Evolutionary conservation across 2,329 filamentous ascomycete species (phyloP).

Genomic region (Fusarium pseudocircinatum): DNA sequence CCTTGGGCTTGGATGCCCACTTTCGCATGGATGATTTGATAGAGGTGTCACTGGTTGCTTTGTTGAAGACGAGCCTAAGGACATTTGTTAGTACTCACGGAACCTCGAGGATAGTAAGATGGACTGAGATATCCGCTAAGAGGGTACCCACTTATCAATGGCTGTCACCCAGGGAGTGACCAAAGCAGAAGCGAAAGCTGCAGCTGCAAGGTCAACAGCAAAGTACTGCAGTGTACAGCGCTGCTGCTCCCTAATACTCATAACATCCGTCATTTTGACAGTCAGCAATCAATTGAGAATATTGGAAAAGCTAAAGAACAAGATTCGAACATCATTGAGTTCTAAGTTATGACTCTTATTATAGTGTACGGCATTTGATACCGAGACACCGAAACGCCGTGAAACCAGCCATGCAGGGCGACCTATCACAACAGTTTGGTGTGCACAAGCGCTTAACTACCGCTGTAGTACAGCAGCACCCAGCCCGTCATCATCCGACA

Average conservation of each 20-base stretch:
- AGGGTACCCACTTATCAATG: conserved; percentile 37
- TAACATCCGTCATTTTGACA: conserved; percentile 39
- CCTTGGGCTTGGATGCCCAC: conserved; percentile 37
- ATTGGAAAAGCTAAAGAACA: background rate
- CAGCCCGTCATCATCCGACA: conserved; percentile 12
- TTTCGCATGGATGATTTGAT: conserved; percentile 34
- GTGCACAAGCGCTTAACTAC: background rate
- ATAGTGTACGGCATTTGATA: background rate
- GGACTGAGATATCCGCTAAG: rapidly evolving
- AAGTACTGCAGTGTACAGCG: conserved; percentile 40
- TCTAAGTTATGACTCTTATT: conserved; percentile 19
- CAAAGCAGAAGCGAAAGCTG: conserved; percentile 37
- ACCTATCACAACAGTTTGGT: background rate
- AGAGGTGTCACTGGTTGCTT: conserved; percentile 34
- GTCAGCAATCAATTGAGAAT: background rate
- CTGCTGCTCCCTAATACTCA: conserved; percentile 37
- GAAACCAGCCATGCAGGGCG: conserved; percentile 3
- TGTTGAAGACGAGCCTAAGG: conserved; percentile 37
- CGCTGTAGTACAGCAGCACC: background rate
- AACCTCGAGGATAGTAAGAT: rapidly evolving
- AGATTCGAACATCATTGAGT: rapidly evolving
- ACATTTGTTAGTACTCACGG: background rate
- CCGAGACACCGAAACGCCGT: conserved; percentile 12
- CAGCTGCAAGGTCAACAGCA: conserved; percentile 37
- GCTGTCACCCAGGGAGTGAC: conserved; percentile 43